A percentile compares a stretch with the other conserved stretches of the same genome.
Conservation (phyloP, 2,329 filamentous ascomycete species). For the Talaromyces islandicus region DNA sequence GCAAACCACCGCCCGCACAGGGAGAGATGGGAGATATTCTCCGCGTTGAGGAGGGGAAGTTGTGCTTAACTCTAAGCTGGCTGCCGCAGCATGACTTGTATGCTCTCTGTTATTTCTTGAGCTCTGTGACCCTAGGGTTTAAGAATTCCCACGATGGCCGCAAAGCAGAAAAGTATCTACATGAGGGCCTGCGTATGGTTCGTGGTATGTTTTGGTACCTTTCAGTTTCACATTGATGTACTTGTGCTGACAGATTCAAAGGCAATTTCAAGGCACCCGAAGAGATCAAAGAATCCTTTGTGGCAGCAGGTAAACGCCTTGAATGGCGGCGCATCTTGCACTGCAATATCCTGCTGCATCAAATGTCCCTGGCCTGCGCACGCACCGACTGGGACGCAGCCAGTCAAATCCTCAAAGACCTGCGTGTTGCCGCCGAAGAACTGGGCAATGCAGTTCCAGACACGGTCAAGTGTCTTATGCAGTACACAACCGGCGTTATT, state of each 20-base stretch:
- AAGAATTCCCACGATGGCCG: constrained; percentile 50
- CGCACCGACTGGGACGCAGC: constrained; percentile 66
- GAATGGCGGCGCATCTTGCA: constrained; percentile 62
- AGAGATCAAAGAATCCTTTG: constrained; percentile 47
- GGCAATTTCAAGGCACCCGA: constrained; percentile 33
- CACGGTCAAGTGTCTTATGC: constrained; percentile 48
- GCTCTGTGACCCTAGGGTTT: constrained; percentile 49
- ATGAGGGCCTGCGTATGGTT: constrained; percentile 51
- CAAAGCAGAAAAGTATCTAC: constrained; percentile 52
- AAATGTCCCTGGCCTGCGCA: constrained; percentile 63
- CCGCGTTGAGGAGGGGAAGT: constrained; percentile 35
- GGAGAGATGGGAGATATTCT: constrained; percentile 38
- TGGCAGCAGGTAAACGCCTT: constrained; percentile 52
- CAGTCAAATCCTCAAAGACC: constrained; percentile 49
- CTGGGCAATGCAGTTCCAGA: constrained; percentile 34
- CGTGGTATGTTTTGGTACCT: constrained; percentile 29
- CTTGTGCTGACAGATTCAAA: constrained; percentile 14
- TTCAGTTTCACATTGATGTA: constrained; percentile 11
- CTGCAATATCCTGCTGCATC: constrained; percentile 65
- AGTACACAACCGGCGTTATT: constrained; percentile 71
- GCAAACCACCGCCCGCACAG: constrained; percentile 32
- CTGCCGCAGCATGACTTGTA: constrained; percentile 55
- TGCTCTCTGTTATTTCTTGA: constrained; percentile 54
- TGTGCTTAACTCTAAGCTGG: constrained; percentile 53
- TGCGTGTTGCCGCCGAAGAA: constrained; percentile 45